Evolutionary conservation across 2,329 filamentous ascomycete genomes (phyloP).

Genomic region (Fusarium sp.): DNA sequence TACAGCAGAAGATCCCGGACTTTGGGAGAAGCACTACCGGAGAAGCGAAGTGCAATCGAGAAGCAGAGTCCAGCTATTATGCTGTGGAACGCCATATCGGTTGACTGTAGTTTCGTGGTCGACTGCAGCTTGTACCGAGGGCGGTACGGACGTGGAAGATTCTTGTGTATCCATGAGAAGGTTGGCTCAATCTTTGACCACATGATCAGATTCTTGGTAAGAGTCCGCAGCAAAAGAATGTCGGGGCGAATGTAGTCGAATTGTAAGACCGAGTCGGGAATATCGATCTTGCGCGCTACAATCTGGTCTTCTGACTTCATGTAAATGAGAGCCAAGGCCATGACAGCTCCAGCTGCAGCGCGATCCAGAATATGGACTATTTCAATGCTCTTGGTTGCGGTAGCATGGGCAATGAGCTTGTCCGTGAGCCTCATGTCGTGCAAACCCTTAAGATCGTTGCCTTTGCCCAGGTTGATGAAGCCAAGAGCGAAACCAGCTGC

Average conservation of each 20-base stretch:
- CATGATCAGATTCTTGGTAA: slow-evolving; percentile 91
- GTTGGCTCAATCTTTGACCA: slow-evolving; percentile 85
- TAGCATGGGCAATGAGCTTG: slow-evolving; percentile 84
- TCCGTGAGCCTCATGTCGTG: slow-evolving; percentile 95
- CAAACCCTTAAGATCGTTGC: slow-evolving; percentile 85
- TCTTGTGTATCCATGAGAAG: slow-evolving; percentile 78
- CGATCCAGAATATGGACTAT: slow-evolving; percentile 93
- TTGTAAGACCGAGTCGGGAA: slow-evolving; percentile 88
- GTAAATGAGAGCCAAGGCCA: slow-evolving; percentile 91
- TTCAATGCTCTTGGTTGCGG: slow-evolving; percentile 89
- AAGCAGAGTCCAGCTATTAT: slow-evolving; percentile 91
- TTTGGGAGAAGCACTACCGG: slow-evolving; percentile 74
- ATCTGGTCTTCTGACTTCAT: slow-evolving; percentile 95
- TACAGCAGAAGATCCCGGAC: slow-evolving; percentile 85
- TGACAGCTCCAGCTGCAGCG: slow-evolving; percentile 90
- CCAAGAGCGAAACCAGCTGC: slow-evolving; percentile 94
- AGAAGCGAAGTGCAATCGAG: slow-evolving; percentile 77
- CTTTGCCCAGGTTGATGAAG: slow-evolving; percentile 93
- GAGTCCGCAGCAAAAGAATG: slow-evolving; percentile 86
- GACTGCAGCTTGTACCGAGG: slow-evolving; percentile 68
- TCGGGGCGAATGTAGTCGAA: slow-evolving; percentile 97
- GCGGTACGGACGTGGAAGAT: slow-evolving; percentile 77
- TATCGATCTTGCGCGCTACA: slow-evolving; percentile 90
- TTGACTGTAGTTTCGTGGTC: slow-evolving; percentile 74
- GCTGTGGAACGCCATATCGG: slow-evolving; percentile 91